Conservation (phyloP, 2,329 filamentous ascomycete species). For the Aureobasidium zeae region DNA sequence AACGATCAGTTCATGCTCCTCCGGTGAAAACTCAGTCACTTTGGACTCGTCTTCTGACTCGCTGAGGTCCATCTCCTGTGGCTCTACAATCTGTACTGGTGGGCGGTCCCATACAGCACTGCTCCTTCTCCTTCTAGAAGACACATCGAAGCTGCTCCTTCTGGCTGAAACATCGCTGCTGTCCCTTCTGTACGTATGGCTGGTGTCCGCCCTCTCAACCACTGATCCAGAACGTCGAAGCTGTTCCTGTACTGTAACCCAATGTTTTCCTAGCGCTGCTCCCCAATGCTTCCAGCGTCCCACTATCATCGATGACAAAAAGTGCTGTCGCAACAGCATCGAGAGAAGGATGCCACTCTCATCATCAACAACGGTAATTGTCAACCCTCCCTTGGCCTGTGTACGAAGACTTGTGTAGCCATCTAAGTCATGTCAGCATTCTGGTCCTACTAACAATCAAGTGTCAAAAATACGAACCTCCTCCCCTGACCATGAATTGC, state of each 20-base stretch:
- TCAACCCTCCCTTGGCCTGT: constrained; percentile 63
- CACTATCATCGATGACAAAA: constrained; percentile 73
- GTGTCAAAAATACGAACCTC: constrained; percentile 31
- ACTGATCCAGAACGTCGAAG: constrained; percentile 44
- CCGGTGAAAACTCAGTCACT: constrained; percentile 27
- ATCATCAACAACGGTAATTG: constrained; percentile 70
- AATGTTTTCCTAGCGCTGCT: constrained; percentile 53
- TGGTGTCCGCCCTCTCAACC: constrained; percentile 20
- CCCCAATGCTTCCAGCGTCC: constrained; percentile 70
- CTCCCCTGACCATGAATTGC: constrained; percentile 82
- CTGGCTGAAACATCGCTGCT: constrained; percentile 1
- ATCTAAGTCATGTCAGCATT: constrained; percentile 38
- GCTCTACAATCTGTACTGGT: neutral
- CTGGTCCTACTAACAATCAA: neutral
- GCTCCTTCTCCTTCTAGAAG: constrained; percentile 6
- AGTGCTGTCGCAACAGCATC: constrained; percentile 81
- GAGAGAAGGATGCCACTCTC: constrained; percentile 83
- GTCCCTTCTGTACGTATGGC: constrained; percentile 16
- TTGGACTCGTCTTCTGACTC: constrained; percentile 31
- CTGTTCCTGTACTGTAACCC: constrained; percentile 54
- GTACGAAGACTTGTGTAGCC: constrained; percentile 71
- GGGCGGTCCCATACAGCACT: constrained; percentile 6
- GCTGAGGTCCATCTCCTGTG: constrained; percentile 17
- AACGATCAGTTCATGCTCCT: constrained; percentile 49
- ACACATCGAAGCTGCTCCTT: neutral